Conservation (phyloP, 2,329 filamentous ascomycete genomes). For the Aspergillus carbonarius region DNA sequence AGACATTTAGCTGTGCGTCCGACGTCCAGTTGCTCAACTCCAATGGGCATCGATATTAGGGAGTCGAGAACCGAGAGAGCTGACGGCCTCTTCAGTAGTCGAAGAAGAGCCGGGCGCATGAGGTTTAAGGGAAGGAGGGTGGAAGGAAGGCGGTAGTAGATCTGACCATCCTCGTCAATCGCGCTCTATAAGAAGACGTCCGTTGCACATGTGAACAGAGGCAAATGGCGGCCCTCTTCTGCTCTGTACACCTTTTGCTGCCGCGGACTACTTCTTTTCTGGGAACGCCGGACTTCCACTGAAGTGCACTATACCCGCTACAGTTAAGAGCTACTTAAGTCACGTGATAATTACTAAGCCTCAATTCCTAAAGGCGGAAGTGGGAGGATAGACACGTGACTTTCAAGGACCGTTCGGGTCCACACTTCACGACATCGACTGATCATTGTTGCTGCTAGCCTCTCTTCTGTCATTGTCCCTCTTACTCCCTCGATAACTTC, state of each 20-base stretch:
- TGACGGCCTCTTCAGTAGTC: conserved; percentile 44
- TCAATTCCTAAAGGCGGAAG: conserved; percentile 29
- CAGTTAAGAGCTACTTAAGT: conserved; percentile 14
- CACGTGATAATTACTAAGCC: conserved; percentile 25
- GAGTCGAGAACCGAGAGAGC: conserved; percentile 39
- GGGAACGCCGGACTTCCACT: conserved; percentile 4
- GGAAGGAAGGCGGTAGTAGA: conserved; percentile 10
- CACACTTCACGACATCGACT: conserved; percentile 32
- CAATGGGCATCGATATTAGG: conserved; percentile 30
- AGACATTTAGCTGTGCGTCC: conserved; percentile 24
- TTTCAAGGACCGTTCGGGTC: conserved; percentile 20
- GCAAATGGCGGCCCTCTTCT: not conserved
- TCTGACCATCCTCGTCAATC: conserved; percentile 32
- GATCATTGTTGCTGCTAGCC: conserved; percentile 19
- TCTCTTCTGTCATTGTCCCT: conserved; percentile 28
- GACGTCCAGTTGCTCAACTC: conserved; percentile 34
- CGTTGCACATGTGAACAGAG: conserved; percentile 1
- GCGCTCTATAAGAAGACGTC: not conserved
- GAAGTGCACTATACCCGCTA: not conserved
- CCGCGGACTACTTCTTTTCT: conserved; percentile 12
- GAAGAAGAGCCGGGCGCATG: conserved; percentile 47
- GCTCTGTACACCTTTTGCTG: conserved; percentile 8
- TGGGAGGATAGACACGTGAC: conserved; percentile 34
- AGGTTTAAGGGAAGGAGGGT: conserved; percentile 21
- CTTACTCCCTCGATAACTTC: conserved; percentile 23